A percentile compares a stretch with the other conserved stretches of the same genome.
phyloP scores from a whole-genome alignment of 352 stramenopile genomes.

The Thalassiosira mediterranea region DNA sequence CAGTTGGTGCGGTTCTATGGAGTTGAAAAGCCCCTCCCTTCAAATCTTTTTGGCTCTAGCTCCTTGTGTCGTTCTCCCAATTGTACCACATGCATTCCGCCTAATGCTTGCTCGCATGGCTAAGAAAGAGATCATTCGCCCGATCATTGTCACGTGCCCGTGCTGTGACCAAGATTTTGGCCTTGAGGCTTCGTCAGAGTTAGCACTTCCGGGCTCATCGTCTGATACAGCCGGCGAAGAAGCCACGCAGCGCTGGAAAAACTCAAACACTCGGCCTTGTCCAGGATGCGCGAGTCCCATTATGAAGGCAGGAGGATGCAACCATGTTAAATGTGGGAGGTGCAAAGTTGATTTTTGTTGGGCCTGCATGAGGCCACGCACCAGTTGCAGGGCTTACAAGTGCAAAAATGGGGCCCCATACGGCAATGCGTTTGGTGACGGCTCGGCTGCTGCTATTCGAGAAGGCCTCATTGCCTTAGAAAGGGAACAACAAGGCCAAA shows the following conservation, averaged over 20 bases:
- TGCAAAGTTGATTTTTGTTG: constrained; percentile 70
- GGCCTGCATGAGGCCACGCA: constrained; percentile 61
- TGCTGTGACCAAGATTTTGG: constrained; percentile 66
- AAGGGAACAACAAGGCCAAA: constrained; percentile 16
- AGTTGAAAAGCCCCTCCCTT: background rate
- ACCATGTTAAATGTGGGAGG: constrained; percentile 66
- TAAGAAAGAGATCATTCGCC: constrained; percentile 41
- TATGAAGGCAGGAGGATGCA: constrained; percentile 69
- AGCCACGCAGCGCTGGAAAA: constrained; percentile 70
- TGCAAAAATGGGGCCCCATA: constrained; percentile 68
- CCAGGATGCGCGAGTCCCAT: constrained; percentile 65
- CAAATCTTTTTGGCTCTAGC: constrained; percentile 50
- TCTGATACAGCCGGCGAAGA: constrained; percentile 28
- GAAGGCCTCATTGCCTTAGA: constrained; percentile 15
- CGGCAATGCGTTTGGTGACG: constrained; percentile 54
- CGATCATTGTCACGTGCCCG: constrained; percentile 67
- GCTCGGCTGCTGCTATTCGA: constrained; percentile 10
- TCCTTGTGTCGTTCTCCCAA: constrained; percentile 24
- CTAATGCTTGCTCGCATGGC: constrained; percentile 38
- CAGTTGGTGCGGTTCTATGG: constrained; percentile 16
- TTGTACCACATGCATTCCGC: constrained; percentile 30
- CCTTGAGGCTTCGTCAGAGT: constrained; percentile 52
- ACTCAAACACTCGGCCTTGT: constrained; percentile 72
- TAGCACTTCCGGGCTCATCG: constrained; percentile 15
- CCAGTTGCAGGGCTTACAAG: constrained; percentile 51